Evolutionary conservation across 139 green algal species (phyloP), one percentile per base, ranked within the genome.

Genomic region (Deuterostichococcus epilithicus): DNA sequence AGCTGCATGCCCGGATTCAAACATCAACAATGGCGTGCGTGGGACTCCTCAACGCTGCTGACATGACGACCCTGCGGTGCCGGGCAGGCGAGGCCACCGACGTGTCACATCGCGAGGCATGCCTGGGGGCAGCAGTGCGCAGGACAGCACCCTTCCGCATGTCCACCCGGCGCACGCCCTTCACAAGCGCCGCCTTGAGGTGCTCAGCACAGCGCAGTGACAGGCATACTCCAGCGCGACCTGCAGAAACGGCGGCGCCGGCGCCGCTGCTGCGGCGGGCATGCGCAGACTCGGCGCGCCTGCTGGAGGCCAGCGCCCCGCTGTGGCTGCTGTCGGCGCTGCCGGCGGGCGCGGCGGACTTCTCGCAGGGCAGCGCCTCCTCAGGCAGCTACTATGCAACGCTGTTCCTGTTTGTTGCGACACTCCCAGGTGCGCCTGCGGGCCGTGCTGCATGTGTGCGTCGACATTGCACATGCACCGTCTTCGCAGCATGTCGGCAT

Each of bases 361-460:
- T 72, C 28, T 58, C 67, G 37, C n/a, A 80, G 34, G 75, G 75
- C 76, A 68, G 75, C 47, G 77, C 75, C 18, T 76, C 75, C 6
- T 75, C 68, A 20, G 67, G 71, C 65, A 78, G 75, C 72, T 91
- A 96, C 36, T 97, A 94, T 36, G 93, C 96, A 5, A 96, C 88
- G 26, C 80, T 96, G 33, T 92, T 84, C 3, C 84, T 97, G 1
- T 96, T 97, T 76, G 63, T 97, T 0, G 81, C 97, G 39, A 89
- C 89, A 6, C 44, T 90, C 35, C 91, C 91, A 76, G 90, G 88
- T 91, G 65, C 39, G 73, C 15, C 58, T 5, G n/a, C n/a, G n/a
- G n/a, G n/a, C n/a, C n/a, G n/a, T n/a, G n/a, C n/a, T n/a, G n/a
- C n/a, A n/a, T n/a, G n/a, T n/a, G n/a, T n/a, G n/a, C n/a, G n/a